Conservation (phyloP, 305 asterid species). For the Solanum hybrid region DNA sequence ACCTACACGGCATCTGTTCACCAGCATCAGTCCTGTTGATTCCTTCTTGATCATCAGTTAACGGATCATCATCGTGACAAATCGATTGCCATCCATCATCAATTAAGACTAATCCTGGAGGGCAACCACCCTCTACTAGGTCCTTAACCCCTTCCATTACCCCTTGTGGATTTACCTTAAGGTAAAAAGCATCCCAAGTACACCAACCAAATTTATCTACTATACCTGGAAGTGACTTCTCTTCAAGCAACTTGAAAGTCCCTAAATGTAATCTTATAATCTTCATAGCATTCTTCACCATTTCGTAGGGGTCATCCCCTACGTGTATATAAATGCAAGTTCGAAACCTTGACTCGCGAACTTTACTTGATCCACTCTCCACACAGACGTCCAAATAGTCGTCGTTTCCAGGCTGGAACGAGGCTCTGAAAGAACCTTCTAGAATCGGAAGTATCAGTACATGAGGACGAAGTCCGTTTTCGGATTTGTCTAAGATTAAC, state of each 20-base stretch:
- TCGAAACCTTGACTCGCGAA: not conserved
- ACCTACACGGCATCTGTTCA: constrained; percentile 23
- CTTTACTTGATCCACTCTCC: constrained; percentile 14
- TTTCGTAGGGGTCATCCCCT: constrained; percentile 7
- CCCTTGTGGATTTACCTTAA: constrained; percentile 12
- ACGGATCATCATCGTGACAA: constrained; percentile 12
- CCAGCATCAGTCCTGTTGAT: constrained; percentile 15
- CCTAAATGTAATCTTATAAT: constrained; percentile 8
- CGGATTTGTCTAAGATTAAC: constrained; percentile 11
- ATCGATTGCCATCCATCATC: constrained; percentile 24
- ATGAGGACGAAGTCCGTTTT: constrained; percentile 6
- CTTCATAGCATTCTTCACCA: constrained; percentile 13
- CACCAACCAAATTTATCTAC: constrained; percentile 21
- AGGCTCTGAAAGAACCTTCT: constrained; percentile 14
- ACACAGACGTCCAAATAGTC: constrained; percentile 6
- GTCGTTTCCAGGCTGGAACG: not conserved
- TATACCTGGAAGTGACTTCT: constrained; percentile 11
- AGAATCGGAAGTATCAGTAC: constrained; percentile 14
- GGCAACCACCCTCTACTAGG: constrained; percentile 16
- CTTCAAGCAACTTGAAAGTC: constrained; percentile 12
- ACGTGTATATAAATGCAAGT: constrained; percentile 9
- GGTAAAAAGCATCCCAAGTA: constrained; percentile 23
- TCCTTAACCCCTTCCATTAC: constrained; percentile 10
- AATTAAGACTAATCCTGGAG: constrained; percentile 12
- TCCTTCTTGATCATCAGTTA: constrained; percentile 5